Conservation (phyloP, 805 yeast species). For the Ogataea minuta region DNA sequence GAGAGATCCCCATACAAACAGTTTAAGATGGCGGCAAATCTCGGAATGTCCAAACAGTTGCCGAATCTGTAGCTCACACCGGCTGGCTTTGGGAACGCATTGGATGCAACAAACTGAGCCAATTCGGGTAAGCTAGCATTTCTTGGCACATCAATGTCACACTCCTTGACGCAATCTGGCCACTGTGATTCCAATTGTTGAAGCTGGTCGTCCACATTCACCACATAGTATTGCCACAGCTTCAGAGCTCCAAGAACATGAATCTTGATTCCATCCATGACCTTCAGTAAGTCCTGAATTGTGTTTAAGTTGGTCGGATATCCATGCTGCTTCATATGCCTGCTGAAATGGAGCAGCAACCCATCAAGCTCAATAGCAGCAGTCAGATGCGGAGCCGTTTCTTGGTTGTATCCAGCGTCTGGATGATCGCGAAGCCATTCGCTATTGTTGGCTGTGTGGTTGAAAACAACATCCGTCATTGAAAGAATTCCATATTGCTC, state of each 20-base stretch:
- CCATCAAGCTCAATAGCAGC: slow-evolving; percentile 84
- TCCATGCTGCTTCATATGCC: slow-evolving; percentile 51
- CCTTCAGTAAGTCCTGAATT: slow-evolving; percentile 51
- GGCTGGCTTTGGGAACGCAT: slow-evolving; percentile 41
- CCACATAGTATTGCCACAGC: slow-evolving; percentile 87
- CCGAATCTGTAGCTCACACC: slow-evolving; percentile 48
- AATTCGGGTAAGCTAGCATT: slow-evolving; percentile 45
- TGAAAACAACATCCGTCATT: slow-evolving; percentile 89
- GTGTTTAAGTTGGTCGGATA: slow-evolving; percentile 56
- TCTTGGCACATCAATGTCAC: slow-evolving; percentile 42
- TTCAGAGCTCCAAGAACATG: slow-evolving; percentile 66
- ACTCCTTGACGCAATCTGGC: slow-evolving; percentile 19
- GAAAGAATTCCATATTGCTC: slow-evolving; percentile 62
- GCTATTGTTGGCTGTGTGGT: slow-evolving; percentile 92
- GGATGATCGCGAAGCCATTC: slow-evolving; percentile 83
- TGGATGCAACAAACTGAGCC: slow-evolving; percentile 46
- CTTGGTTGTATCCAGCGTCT: slow-evolving; percentile 81
- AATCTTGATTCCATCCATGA: slow-evolving; percentile 66
- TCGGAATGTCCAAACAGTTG: slow-evolving; percentile 50
- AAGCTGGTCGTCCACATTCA: slow-evolving; percentile 50
- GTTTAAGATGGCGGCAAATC: slow-evolving; percentile 53
- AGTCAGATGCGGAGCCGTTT: slow-evolving; percentile 84
- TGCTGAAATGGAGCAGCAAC: slow-evolving; percentile 64
- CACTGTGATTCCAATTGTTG: slow-evolving; percentile 39
- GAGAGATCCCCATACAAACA: slow-evolving; percentile 33